Evolutionary conservation across 768 basidiomycete genomes (phyloP).

Genomic region (Hygrocybe coccinea): DNA sequence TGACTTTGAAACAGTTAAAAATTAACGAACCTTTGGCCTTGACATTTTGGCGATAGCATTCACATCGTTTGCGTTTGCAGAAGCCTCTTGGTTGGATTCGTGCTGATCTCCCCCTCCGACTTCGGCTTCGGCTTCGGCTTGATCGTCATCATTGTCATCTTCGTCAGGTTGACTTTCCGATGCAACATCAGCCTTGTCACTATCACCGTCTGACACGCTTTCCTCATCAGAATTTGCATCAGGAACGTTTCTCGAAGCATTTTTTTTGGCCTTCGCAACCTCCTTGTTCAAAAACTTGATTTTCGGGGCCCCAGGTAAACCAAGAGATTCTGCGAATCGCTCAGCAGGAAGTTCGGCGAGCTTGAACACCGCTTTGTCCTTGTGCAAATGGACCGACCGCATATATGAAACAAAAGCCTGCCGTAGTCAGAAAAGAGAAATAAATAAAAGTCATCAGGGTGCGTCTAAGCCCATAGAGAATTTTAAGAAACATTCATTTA

Average conservation of each 20-base stretch:
- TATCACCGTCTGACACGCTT: conserved; percentile 15
- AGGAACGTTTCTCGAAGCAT: conserved; percentile 49
- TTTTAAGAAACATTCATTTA: conserved; percentile 32
- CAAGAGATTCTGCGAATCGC: conserved; percentile 82
- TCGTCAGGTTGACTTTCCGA: conserved; percentile 19
- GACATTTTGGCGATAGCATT: conserved; percentile 14
- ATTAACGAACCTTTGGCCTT: conserved; percentile 18
- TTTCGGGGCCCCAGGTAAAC: conserved; percentile 91
- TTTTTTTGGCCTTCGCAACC: conserved; percentile 71
- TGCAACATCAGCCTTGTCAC: conserved; percentile 15
- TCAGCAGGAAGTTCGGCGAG: conserved; percentile 76
- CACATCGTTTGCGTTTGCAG: no score
- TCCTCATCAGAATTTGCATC: conserved; percentile 20
- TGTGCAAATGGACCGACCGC: conserved; percentile 87
- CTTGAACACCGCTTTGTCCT: conserved; percentile 91
- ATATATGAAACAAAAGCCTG: conserved; percentile 96
- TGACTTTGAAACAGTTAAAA: background rate
- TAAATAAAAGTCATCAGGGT: background rate
- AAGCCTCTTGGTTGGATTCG: no score
- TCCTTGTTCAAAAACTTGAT: conserved; percentile 79
- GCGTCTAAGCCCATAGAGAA: background rate
- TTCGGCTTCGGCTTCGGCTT: no score
- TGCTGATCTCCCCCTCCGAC: no score
- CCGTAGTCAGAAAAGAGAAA: background rate
- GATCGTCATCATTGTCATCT: conserved; percentile 18